Conservation (phyloP, 352 stramenopile genomes). For the Pythium brassicae region DNA sequence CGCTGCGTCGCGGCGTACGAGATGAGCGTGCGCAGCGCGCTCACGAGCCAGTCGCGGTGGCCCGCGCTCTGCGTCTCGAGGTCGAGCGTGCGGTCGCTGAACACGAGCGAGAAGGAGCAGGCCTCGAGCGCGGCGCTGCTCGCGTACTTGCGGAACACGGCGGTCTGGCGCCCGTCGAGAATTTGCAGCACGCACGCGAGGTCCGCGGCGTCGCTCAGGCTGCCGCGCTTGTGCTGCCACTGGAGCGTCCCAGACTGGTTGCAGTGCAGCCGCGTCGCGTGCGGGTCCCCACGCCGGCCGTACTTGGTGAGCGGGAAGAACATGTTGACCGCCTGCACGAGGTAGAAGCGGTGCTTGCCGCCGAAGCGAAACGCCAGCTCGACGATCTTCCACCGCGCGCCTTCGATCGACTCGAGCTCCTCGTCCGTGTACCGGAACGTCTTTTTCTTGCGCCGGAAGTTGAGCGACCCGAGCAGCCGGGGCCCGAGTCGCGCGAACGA, state of each 20-base stretch:
- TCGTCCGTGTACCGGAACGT: slow-evolving; percentile 78
- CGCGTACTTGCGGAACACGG: slow-evolving; percentile 76
- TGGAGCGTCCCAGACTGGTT: slow-evolving; percentile 78
- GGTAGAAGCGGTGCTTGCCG: slow-evolving; percentile 77
- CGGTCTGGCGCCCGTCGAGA: slow-evolving; percentile 58
- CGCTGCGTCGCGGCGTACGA: slow-evolving; percentile 70
- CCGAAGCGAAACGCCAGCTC: slow-evolving; percentile 83
- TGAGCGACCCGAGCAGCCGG: slow-evolving; percentile 47
- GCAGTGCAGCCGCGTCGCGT: slow-evolving; percentile 72
- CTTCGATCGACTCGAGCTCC: slow-evolving; percentile 74
- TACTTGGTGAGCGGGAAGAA: slow-evolving; percentile 82
- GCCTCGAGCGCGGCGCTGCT: slow-evolving; percentile 32
- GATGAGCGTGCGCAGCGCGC: slow-evolving; percentile 68
- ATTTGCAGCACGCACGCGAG: slow-evolving; percentile 69
- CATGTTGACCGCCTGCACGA: slow-evolving; percentile 87
- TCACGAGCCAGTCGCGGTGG: slow-evolving; percentile 82
- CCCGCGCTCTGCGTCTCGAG: slow-evolving; percentile 70
- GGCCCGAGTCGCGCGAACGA: slow-evolving; percentile 55
- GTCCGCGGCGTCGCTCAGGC: slow-evolving; percentile 65
- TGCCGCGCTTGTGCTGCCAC: slow-evolving; percentile 83
- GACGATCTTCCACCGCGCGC: slow-evolving; percentile 82
- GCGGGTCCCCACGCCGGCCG: slow-evolving; percentile 60
- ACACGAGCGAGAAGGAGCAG: slow-evolving; percentile 75
- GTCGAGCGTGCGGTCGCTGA: slow-evolving; percentile 70
- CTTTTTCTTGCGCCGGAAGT: slow-evolving; percentile 57